phyloP scores from a whole-genome alignment of 495 filamentous ascomycete species.

The Friedmanniomyces endolithicus region DNA sequence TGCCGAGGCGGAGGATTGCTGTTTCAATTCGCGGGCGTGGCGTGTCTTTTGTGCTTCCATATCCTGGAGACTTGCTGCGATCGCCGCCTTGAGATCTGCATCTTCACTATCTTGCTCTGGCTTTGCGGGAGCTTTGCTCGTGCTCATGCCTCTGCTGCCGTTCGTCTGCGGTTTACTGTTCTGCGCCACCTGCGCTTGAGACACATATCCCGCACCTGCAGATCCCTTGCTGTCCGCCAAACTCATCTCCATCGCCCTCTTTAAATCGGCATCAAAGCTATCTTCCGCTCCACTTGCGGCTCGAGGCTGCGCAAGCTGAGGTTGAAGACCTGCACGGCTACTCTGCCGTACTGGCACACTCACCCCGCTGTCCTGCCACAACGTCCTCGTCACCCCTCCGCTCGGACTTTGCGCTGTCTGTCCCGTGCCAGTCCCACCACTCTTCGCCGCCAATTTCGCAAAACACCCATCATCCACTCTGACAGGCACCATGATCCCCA shows the following conservation, averaged over 20 bases:
- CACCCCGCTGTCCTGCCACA: slow-evolving; percentile 32
- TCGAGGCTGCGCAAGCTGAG: no score
- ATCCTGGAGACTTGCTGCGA: slow-evolving; percentile 88
- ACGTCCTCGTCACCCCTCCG: slow-evolving; percentile 35
- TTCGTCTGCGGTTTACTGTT: slow-evolving; percentile 33
- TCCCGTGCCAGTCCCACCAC: slow-evolving; percentile 20
- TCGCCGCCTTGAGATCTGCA: slow-evolving; percentile 86
- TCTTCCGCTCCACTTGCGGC: slow-evolving; percentile 62
- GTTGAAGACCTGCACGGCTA: no score
- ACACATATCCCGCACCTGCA: slow-evolving; percentile 51
- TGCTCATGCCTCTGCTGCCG: slow-evolving; percentile 28
- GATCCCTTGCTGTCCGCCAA: slow-evolving; percentile 76
- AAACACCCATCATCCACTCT: slow-evolving; percentile 97
- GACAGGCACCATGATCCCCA: slow-evolving; percentile 83
- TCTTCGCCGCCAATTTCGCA: slow-evolving; percentile 70
- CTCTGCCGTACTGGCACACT: no score
- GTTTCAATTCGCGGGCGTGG: slow-evolving; percentile 68
- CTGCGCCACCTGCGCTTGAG: slow-evolving; percentile 41
- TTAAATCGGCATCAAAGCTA: slow-evolving; percentile 90
- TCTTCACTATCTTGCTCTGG: slow-evolving; percentile 34
- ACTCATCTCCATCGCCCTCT: slow-evolving; percentile 88
- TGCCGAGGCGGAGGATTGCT: slow-evolving; percentile 40
- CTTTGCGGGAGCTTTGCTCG: slow-evolving; percentile 20
- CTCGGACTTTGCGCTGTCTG: slow-evolving; percentile 27
- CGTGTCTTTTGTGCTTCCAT: slow-evolving; percentile 97